These are phyloP conservation scores for Microsporum canis DNA, from an alignment of 2,329 filamentous ascomycete species.

Conservation along the genomic window DNA sequence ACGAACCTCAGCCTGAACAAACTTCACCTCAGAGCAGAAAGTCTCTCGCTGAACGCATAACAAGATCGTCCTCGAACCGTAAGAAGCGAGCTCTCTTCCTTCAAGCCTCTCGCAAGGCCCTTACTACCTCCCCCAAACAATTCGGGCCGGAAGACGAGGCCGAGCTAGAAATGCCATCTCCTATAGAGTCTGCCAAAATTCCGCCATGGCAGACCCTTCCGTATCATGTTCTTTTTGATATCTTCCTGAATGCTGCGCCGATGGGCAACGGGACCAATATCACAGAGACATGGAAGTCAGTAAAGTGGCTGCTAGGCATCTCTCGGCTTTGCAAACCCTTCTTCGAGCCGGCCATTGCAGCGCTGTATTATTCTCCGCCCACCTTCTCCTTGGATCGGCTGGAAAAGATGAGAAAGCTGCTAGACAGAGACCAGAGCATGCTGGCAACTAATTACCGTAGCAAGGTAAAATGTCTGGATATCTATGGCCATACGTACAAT, in stretches of 20 bases:
- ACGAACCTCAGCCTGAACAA: background rate
- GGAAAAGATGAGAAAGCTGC: slow-evolving; percentile 38
- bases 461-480: slow-evolving; percentile 58
- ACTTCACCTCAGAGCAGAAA: background rate
- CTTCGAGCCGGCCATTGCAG: slow-evolving; percentile 59
- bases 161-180: slow-evolving; percentile 7
- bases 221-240: slow-evolving; percentile 56
- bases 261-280: slow-evolving; percentile 36
- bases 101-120: slow-evolving; percentile 9
- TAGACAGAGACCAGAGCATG: slow-evolving; percentile 43
- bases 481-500: slow-evolving; percentile 52
- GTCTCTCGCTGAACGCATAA: background rate
- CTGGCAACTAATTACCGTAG: slow-evolving; percentile 53
- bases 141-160: slow-evolving; percentile 1
- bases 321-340: slow-evolving; percentile 55
- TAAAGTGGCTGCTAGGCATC: slow-evolving; percentile 52
- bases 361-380: slow-evolving; percentile 59
- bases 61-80: slow-evolving; percentile 8
- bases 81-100: slow-evolving; percentile 10
- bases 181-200: slow-evolving; percentile 28
- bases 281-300: slow-evolving; percentile 29
- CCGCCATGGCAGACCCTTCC: slow-evolving; percentile 52
- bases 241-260: slow-evolving; percentile 56
- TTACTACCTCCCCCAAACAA: slow-evolving; percentile 9
- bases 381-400: slow-evolving; percentile 44